These are phyloP conservation scores for Rhynchosporium graminicola DNA, from an alignment of 2,329 filamentous ascomycete genomes.

Conservation along the genomic window DNA sequence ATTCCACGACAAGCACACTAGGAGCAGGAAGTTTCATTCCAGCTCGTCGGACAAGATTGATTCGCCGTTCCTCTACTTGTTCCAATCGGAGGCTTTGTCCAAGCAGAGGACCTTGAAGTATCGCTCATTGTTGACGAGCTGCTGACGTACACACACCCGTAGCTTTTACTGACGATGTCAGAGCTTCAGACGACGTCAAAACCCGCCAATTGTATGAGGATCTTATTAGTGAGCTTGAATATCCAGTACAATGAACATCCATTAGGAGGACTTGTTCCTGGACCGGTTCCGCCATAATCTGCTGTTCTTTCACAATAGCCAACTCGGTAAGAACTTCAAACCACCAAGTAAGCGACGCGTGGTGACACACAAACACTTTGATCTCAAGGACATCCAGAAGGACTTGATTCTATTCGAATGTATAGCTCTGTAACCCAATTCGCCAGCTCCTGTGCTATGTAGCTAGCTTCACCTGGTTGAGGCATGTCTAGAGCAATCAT, in stretches of 20 bases:
- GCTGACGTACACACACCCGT: neutral
- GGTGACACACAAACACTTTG: too few species aligned
- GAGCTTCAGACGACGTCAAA: conserved; percentile 3
- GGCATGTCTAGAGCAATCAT: neutral
- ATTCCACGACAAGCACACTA: conserved; percentile 37
- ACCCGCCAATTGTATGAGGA: conserved; percentile 13
- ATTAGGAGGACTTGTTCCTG: conserved; percentile 19
- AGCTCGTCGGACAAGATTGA: conserved; percentile 29
- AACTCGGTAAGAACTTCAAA: conserved; percentile 36
- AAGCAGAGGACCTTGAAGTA: conserved; percentile 4
- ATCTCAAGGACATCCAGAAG: too few species aligned
- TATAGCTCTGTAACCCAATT: too few species aligned
- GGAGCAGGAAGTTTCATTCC: conserved; percentile 36
- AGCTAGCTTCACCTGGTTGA: neutral
- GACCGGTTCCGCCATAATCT: conserved; percentile 38
- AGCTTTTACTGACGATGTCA: neutral
- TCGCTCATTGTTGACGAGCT: conserved; percentile 11
- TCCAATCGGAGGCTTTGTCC: conserved; percentile 21
- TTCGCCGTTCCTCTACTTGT: conserved; percentile 25
- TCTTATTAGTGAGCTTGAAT: conserved; percentile 9
- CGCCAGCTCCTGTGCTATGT: too few species aligned
- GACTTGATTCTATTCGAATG: too few species aligned
- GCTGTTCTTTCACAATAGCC: conserved; percentile 39
- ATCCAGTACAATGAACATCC: conserved; percentile 13
- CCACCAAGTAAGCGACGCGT: too few species aligned